Percentiles rank a stretch among this genome's conserved stretches.
Evolutionary conservation across 352 stramenopile genomes (phyloP).

Genomic region (Phytopythium aichiense): DNA sequence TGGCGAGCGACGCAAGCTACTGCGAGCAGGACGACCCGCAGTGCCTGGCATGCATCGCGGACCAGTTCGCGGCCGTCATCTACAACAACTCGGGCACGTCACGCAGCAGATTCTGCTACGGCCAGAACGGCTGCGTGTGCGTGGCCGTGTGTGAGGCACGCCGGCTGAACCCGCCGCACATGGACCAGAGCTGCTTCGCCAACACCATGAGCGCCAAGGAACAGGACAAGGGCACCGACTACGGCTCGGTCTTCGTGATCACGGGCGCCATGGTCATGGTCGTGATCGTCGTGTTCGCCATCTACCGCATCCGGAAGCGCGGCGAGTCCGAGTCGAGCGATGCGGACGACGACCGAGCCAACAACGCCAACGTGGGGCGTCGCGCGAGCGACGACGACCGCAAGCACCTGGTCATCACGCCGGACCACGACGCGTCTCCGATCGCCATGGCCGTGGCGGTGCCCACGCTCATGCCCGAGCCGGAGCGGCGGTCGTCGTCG

Average conservation of each 20-base stretch:
- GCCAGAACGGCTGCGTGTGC: slow-evolving; percentile 36
- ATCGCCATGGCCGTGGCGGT: slow-evolving; percentile 26
- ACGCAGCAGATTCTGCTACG: slow-evolving; percentile 29
- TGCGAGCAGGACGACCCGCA: slow-evolving; percentile 33
- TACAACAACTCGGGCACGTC: slow-evolving; percentile 31
- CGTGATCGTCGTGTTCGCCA: slow-evolving; percentile 39
- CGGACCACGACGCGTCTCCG: slow-evolving; percentile 22
- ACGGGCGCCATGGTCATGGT: slow-evolving; percentile 44
- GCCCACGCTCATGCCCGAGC: slow-evolving; percentile 7
- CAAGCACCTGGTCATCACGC: slow-evolving; percentile 17
- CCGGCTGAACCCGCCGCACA: slow-evolving; percentile 10
- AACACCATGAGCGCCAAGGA: slow-evolving; percentile 29
- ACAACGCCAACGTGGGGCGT: slow-evolving; percentile 3
- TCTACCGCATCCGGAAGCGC: slow-evolving; percentile 42
- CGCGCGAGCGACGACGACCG: slow-evolving; percentile 21
- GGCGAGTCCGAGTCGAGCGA: slow-evolving; percentile 19
- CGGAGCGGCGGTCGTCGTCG: neutral
- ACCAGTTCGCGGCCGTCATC: slow-evolving; percentile 35
- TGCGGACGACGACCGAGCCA: slow-evolving; percentile 9
- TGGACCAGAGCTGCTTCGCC: slow-evolving; percentile 26
- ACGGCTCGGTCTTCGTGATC: slow-evolving; percentile 30
- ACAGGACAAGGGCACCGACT: slow-evolving; percentile 7
- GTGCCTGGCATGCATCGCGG: slow-evolving; percentile 27
- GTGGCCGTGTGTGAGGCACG: slow-evolving; percentile 37
- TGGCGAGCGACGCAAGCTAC: slow-evolving; percentile 24